Base-by-base conservation (phyloP, 805 yeast genomes). In the Huiozyma sinensis region DNA sequence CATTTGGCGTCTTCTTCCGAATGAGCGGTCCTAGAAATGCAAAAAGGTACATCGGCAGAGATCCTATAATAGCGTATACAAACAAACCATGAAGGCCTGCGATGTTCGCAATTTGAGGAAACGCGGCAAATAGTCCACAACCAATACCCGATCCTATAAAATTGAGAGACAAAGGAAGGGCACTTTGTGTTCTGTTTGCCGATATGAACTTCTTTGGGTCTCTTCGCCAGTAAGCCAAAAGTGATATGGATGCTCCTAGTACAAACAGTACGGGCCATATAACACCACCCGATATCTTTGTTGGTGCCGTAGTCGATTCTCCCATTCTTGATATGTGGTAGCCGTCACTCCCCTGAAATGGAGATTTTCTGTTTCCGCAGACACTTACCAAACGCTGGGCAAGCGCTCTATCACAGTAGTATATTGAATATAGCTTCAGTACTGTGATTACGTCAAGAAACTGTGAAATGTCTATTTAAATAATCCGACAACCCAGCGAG, bases 71-170 rank as follows among this genome's bases (percentile, higher is more conserved):
- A 1, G 88, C 77, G 58, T 89, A 89, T 7, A 85, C 94, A 44
- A 89, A 58, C 40, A 89, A 69, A 3, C 96, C 96, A 53, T 88
- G 95, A 38, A 89, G 68, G 33, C 97, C 97, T 0, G 90, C 77
- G 44, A 79, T 67, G 49, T 87, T 87, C 3, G 90, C 95, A 50
- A 89, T 83, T 63, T 87, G 82, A 2, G 95, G 79, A 55, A 85
- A 89, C 0, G 96, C 83, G 8, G 92, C 76, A 33, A 89, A 66
- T 43, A 87, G 77, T 62, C 96, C 96, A 64, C 86, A 83, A 42
- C 96, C 96, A 81, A 86, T 71, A 75, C 95, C 95, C 52, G 94
- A 80, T 41, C 97, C 97, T 44, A 89, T 77, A 60, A 89, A 89
- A 61, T 89, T 89, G 47, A 89, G 69, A 1, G 95, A 83, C 53